Evolutionary conservation across 352 stramenopile species (phyloP), one percentile per base, ranked within the genome.

Genomic region (Peronospora farinosa): DNA sequence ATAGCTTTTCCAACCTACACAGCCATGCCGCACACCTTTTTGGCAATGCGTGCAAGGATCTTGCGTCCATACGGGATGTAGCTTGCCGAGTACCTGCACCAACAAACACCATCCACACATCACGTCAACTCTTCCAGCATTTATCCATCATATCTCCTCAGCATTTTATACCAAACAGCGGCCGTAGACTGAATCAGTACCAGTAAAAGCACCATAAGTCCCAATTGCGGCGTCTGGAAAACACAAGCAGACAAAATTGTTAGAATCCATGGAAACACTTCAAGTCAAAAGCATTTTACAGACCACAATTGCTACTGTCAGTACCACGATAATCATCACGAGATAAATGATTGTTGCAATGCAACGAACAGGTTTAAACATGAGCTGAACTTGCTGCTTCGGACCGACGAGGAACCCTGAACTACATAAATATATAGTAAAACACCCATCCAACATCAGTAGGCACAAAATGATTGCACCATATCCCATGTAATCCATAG

Each of bases 41-140:
- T 74, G 48, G 66, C 72, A 12, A 91, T 74, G 11, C 60, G 50
- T 21, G 71, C 69, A 52, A 92, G 64, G 37, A 91, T 86, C 56
- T 90, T 89, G 53, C 80, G 79, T 47, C 83, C 83, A 56, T 85
- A 93, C 13, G 79, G 83, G 19, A 93, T 75, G 63, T 89, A 93
- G 30, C 79, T 93, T 13, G 78, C 78, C 44, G 80, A 86, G 52
- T 93, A 92, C 74, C 74, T 84, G 38, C 11, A 57, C 7, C 6
- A 16, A 5, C 1, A 12, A 40, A 27, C 11, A 42, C 54, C 12
- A 57, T 7, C 10, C 17, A 38, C 37, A n/a, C 17, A 10, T 47
- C 7, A n/a, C n/a, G n/a, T n/a, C n/a, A n/a, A n/a, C n/a, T n/a
- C n/a, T n/a, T n/a, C n/a, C n/a, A 33, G 2, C 2, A 11, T 21